A percentile compares a stretch with the other conserved stretches of the same genome.
These are phyloP conservation scores for Vaccinium vitisidaea DNA, from an alignment of 148 eudicot species.

Conservation along the genomic window DNA sequence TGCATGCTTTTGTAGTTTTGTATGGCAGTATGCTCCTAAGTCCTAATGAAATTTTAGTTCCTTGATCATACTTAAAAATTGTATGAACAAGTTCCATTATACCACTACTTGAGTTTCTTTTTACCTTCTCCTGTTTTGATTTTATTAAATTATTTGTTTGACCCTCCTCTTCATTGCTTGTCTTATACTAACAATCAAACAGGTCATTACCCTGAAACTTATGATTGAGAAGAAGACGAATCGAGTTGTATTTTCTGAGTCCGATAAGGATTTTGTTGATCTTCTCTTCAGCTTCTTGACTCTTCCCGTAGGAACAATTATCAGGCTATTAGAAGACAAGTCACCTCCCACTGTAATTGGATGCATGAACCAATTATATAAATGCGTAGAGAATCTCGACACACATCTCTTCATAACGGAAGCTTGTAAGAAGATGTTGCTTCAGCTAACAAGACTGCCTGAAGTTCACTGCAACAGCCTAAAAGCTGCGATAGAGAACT, in stretches of 20 bases:
- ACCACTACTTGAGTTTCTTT: not conserved
- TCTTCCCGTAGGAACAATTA: conserved; percentile 3
- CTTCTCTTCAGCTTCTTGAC: conserved; percentile 5
- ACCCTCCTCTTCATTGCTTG: not conserved
- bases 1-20: not conserved
- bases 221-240: not conserved
- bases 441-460: conserved; percentile 2
- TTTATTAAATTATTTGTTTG: not conserved
- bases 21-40: not conserved
- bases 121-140: not conserved
- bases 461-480: not conserved
- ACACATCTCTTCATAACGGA: not conserved
- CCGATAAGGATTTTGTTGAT: not conserved
- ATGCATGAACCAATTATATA: not conserved
- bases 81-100: not conserved
- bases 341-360: conserved; percentile 2
- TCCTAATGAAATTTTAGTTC: not conserved
- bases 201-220: not conserved
- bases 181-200: not conserved
- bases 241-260: not conserved
- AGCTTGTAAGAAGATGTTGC: conserved; percentile 1
- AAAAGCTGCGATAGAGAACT: not conserved
- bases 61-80: not conserved
- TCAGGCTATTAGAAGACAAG: not conserved
- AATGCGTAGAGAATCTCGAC: not conserved